Percentiles rank a stretch among this genome's conserved stretches.
Conservation (phyloP, 305 asterid genomes). For the Solanum chacoense region DNA sequence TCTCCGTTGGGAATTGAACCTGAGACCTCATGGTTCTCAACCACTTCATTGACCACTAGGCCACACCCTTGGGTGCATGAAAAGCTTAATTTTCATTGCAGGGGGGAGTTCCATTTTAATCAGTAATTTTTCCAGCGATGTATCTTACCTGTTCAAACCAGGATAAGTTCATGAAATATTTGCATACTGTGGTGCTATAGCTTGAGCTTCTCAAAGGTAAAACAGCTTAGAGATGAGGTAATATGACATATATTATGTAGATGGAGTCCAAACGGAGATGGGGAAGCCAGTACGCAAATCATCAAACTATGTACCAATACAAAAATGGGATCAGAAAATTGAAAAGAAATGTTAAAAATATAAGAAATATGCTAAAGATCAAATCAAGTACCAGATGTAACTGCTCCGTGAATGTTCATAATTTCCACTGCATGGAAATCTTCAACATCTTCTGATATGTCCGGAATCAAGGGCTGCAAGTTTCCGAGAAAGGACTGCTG, state of each 20-base stretch:
- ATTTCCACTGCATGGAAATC: constrained; percentile 72
- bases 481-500: constrained; percentile 36
- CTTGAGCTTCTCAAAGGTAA: not conserved
- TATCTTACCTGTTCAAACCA: not conserved
- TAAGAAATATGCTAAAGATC: not conserved
- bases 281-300: not conserved
- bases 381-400: constrained; percentile 46
- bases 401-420: constrained; percentile 62
- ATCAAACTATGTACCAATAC: not conserved
- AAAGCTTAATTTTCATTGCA: not conserved
- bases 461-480: constrained; percentile 65
- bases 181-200: not conserved
- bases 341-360: not conserved
- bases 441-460: constrained; percentile 44
- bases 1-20: not conserved
- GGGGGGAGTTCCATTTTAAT: not conserved
- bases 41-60: not conserved
- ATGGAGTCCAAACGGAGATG: not conserved
- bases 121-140: not conserved
- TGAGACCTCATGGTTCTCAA: not conserved
- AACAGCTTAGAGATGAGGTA: not conserved
- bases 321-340: not conserved
- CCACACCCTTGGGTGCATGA: not conserved
- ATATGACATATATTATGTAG: not conserved
- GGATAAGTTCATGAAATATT: not conserved